Base-by-base conservation (phyloP, 805 yeast species). In the Kregervanrija pseudodelftensis region DNA sequence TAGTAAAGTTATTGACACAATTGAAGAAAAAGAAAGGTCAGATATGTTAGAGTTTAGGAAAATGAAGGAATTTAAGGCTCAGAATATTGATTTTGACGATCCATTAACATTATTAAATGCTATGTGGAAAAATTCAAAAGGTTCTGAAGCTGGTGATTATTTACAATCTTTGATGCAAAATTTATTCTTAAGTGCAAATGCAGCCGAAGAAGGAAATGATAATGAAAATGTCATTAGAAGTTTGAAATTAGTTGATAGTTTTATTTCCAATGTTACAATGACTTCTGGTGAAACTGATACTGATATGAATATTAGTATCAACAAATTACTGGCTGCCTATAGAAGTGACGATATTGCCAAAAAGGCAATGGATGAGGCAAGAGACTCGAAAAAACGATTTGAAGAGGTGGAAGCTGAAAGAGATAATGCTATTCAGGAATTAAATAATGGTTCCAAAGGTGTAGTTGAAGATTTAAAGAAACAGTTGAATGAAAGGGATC, bases 271-370 rank as follows among this genome's bases (percentile, higher is more conserved):
- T 48, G 73, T 79, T 3, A 65, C 80, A 1, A 68, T 74, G 64
- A 70, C 78, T 5, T 63, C 78, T 1, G 67, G 70, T 35, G 78
- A 74, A 47, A 75, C 76, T 42, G 84, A 80, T 40, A 70, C 80
- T n/a, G 79, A 86, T 12, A 72, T 87, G 51, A 85, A 83, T 43
- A 77, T 85, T 40, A 86, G 95, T 1, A 80, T 90, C 33, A 88
- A 85, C 55, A 70, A 79, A 44, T 67, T 91, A 39, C 70, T 79
- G 47, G 80, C 87, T 37, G 74, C 85, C 28, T 70, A 90, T 57
- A 80, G 81, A 52, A 85, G 96, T 0, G 96, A 91, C 60, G 95
- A 87, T 43, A 81, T 82, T 64, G 95, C 95, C 11, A 71, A 80
- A 42, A 73, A 84, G 48, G 95, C 96, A 58, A 69, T 50, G 52